Base-by-base conservation (phyloP, 2,329 filamentous ascomycete genomes). In the Helminthosporium solani region DNA sequence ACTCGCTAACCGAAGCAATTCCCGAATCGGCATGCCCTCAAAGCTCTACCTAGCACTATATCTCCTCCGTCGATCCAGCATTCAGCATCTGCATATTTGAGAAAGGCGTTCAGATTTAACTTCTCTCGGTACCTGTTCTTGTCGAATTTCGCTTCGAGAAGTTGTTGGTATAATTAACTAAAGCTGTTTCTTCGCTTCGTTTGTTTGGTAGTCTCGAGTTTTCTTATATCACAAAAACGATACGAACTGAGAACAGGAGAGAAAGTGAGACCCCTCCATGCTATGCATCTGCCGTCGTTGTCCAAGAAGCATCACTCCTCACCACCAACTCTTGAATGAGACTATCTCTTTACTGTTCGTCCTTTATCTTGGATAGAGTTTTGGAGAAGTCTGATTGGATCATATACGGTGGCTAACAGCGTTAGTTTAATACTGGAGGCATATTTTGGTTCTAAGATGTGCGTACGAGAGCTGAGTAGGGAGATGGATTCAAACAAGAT, bases 1-100 rank as follows among this genome's bases (percentile, higher is more conserved):
- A 50, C 23, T 44, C 18, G n/a, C 20, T 27, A 8, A 35, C 23
- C 18, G 23, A 23, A 27, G 25, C 19, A 9, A 40, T 42, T 8
- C 47, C 40, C 12, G 11, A n/a, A 15, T 50, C 47, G 20, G 47
- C 47, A 7, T 18, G 15, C 1, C 47, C 47, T 25, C 31, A 50
- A 5, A 50, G 31, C 16, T 47, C 23, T 4, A 50, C 18, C 1
- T 4, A 50, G 21, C 1, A 50, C 28, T 18, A 38, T 33, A 4
- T 44, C 47, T 7, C 19, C 30, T 14, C 6, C 15, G 7, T 20
- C 33, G 28, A 30, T 33, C 47, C 34, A 47, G 33, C 19, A 25
- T 19, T 43, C 11, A 21, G 18, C 15, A 4, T 7, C 31, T 18
- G 21, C n/a, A 7, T 36, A 9, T 7, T 7, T 11, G 2, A 33